These are phyloP conservation scores for Pythium graminicola DNA, from an alignment of 352 stramenopile species.

Conservation along the genomic window DNA sequence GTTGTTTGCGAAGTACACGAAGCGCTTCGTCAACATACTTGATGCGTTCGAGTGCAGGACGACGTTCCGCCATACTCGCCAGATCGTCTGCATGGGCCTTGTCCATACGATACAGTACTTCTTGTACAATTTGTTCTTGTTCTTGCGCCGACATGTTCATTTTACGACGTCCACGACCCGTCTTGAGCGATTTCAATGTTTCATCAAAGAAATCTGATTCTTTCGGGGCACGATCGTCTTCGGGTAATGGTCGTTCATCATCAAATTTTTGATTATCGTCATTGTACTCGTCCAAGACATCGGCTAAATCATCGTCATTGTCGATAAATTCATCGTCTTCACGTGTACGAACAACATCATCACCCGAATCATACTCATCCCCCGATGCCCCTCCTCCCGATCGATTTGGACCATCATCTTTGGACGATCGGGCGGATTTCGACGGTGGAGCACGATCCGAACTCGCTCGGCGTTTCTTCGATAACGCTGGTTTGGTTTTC, in stretches of 20 bases:
- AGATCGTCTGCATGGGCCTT: slow-evolving; percentile 79
- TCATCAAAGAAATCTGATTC: slow-evolving; percentile 73
- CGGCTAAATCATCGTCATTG: slow-evolving; percentile 75
- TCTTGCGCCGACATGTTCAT: slow-evolving; percentile 79
- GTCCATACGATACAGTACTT: slow-evolving; percentile 86
- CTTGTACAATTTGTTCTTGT: slow-evolving; percentile 81
- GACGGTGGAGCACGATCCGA: neutral
- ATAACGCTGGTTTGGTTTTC: slow-evolving; percentile 31
- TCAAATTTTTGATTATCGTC: slow-evolving; percentile 68
- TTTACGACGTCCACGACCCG: slow-evolving; percentile 56
- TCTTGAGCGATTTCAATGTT: slow-evolving; percentile 83
- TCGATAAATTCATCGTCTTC: slow-evolving; percentile 87
- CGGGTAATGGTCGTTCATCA: slow-evolving; percentile 66
- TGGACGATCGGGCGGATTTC: slow-evolving; percentile 4
- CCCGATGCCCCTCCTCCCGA: slow-evolving; percentile 11
- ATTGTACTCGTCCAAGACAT: slow-evolving; percentile 77
- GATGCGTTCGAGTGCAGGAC: slow-evolving; percentile 75
- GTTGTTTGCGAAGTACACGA: slow-evolving; percentile 67
- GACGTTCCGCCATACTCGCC: slow-evolving; percentile 45
- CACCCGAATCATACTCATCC: slow-evolving; percentile 83
- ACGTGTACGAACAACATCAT: slow-evolving; percentile 62
- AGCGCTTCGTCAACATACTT: slow-evolving; percentile 76
- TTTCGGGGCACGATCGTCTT: slow-evolving; percentile 37
- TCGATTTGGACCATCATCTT: neutral
- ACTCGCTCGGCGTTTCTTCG: slow-evolving; percentile 12